These are phyloP conservation scores for Calcarisporium arbuscula DNA, from an alignment of 2,329 filamentous ascomycete species.

Conservation along the genomic window DNA sequence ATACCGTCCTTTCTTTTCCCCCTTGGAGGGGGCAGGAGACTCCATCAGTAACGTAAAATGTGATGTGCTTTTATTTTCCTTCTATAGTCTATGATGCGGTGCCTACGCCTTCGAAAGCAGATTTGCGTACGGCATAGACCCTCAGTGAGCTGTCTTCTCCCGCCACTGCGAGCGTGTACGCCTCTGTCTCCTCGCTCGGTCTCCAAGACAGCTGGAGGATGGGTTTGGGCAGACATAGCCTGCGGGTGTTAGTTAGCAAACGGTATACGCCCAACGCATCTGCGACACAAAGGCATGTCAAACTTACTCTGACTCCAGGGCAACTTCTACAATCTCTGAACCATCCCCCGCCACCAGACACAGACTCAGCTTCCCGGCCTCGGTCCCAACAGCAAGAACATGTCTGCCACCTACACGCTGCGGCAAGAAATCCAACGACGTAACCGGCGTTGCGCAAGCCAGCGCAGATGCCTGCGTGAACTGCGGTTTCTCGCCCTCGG, in stretches of 20 bases:
- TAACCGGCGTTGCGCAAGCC: slow-evolving; percentile 54
- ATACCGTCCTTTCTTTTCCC: no score
- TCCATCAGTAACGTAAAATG: no score
- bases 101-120: slow-evolving; percentile 17
- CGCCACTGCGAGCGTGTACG: slow-evolving; percentile 43
- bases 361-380: slow-evolving; percentile 43
- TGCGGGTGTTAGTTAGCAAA: slow-evolving; percentile 10
- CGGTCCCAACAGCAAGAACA: slow-evolving; percentile 52
- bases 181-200: slow-evolving; percentile 33
- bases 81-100: slow-evolving; percentile 8
- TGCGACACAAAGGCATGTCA: no score
- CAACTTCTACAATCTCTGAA: slow-evolving; percentile 29
- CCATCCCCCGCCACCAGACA: slow-evolving; percentile 32
- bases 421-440: slow-evolving; percentile 61
- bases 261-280: neutral
- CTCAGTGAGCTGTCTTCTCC: slow-evolving; percentile 57
- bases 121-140: slow-evolving; percentile 41
- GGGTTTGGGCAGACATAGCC: slow-evolving; percentile 49
- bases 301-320: slow-evolving; percentile 33
- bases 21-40: no score
- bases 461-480: slow-evolving; percentile 51
- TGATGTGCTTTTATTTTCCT: slow-evolving; percentile 8
- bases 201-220: slow-evolving; percentile 66
- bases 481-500: slow-evolving; percentile 20
- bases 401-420: slow-evolving; percentile 21